A percentile compares a stretch with the other conserved stretches of the same genome.
Evolutionary conservation across 208 protist species (phyloP).

Genomic region (Trypanosoma melophagium): DNA sequence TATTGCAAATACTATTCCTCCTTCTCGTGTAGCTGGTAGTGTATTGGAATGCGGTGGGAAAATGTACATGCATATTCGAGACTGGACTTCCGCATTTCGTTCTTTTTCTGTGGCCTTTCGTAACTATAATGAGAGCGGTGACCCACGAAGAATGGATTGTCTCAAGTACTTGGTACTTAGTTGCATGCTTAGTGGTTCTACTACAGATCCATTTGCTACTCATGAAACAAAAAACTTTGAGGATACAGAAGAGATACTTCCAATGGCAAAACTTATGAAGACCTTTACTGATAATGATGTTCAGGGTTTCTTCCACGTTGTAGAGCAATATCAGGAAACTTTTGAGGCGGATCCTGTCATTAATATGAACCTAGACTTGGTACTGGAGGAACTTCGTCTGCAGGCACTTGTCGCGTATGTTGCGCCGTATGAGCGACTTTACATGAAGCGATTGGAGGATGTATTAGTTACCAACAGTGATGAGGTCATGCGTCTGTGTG

Average conservation of each 20-base stretch:
- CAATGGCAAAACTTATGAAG: constrained; percentile 88
- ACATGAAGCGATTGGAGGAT: constrained; percentile 46
- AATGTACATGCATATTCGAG: constrained; percentile 78
- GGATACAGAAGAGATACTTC: constrained; percentile 86
- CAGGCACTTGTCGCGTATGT: constrained; percentile 89
- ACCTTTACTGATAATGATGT: constrained; percentile 78
- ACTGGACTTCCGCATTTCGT: constrained; percentile 90
- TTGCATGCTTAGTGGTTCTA: constrained; percentile 76
- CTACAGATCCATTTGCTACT: constrained; percentile 93
- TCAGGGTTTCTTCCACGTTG: constrained; percentile 81
- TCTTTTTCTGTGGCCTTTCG: constrained; percentile 94
- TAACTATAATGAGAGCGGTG: constrained; percentile 93
- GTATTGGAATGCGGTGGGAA: constrained; percentile 91
- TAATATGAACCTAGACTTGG: constrained; percentile 84
- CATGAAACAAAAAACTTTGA: constrained; percentile 91
- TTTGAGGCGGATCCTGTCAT: constrained; percentile 91
- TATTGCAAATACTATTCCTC: constrained; percentile 71
- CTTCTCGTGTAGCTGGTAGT: constrained; percentile 89
- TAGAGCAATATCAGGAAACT: constrained; percentile 51
- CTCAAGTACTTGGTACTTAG: constrained; percentile 94
- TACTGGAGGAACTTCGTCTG: constrained; percentile 91
- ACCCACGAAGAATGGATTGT: constrained; percentile 70
- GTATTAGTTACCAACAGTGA: constrained; percentile 71
- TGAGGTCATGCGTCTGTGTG: constrained; percentile 89
- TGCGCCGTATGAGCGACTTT: constrained; percentile 84